Evolutionary conservation across 1,284 basidiomycete species (phyloP).

Genomic region (Apiotrichum sp.): DNA sequence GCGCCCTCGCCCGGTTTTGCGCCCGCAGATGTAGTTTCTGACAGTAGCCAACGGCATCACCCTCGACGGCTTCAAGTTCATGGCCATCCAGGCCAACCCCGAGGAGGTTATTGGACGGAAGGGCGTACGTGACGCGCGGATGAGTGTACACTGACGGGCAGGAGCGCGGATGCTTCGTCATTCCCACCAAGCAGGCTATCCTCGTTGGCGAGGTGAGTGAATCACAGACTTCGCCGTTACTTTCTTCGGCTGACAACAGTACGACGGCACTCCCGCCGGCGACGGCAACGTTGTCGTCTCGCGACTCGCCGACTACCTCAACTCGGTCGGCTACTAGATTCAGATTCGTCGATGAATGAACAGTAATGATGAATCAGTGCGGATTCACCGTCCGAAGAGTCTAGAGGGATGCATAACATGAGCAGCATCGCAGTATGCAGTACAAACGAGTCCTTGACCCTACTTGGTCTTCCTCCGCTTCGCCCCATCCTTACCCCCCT

Average conservation of each 20-base stretch:
- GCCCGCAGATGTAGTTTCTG: not conserved
- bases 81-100: conserved; percentile 58
- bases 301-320: conserved; percentile 73
- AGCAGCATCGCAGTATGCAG: too few species aligned
- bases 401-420: too few species aligned
- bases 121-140: conserved; percentile 53
- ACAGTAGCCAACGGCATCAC: conserved; percentile 57
- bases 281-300: conserved; percentile 71
- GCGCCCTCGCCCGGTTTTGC: too few species aligned
- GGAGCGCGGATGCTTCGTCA: conserved; percentile 73
- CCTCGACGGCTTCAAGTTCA: conserved; percentile 72
- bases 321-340: conserved; percentile 50
- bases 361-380: not conserved
- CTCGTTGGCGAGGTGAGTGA: conserved; percentile 61
- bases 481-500: too few species aligned
- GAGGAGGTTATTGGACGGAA: conserved; percentile 77
- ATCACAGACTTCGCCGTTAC: too few species aligned
- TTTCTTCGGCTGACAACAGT: conserved; percentile 40
- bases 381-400: too few species aligned
- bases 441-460: too few species aligned
- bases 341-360: not conserved
- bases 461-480: too few species aligned
- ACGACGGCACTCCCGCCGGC: conserved; percentile 55
- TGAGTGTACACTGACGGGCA: conserved; percentile 38
- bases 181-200: conserved; percentile 84